phyloP scores from a whole-genome alignment of 208 protist genomes.

The Kentomonas sorsogonicus region DNA sequence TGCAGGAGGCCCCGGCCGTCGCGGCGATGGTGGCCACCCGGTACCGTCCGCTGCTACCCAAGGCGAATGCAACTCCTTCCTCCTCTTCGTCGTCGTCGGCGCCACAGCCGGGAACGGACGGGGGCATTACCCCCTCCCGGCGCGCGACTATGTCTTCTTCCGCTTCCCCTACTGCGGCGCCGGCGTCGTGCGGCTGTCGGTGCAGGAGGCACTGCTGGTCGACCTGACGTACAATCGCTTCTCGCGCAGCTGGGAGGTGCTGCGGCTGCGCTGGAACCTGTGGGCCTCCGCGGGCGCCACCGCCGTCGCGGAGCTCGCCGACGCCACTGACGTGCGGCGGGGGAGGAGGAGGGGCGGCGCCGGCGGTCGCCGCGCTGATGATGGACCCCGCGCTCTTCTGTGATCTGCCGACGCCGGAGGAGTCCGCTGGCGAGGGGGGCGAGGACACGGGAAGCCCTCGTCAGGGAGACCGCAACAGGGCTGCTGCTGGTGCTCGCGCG shows the following conservation, averaged over 20 bases:
- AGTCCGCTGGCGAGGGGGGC: too few relatives aligned
- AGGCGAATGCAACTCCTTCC: background rate
- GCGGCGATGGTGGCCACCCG: constrained; percentile 16
- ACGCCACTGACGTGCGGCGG: background rate
- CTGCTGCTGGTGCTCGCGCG: too few relatives aligned
- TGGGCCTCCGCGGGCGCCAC: constrained; percentile 13
- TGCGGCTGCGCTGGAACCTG: constrained; percentile 51
- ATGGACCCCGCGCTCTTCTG: background rate
- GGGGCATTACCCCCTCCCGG: too few relatives aligned
- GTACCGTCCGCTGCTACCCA: constrained; percentile 10
- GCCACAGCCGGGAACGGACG: background rate
- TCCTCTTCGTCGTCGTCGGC: background rate
- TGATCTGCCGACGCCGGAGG: background rate
- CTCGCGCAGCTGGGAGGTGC: constrained; percentile 30
- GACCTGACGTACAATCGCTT: constrained; percentile 61
- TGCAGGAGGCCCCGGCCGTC: constrained; percentile 45
- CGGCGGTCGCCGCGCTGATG: background rate
- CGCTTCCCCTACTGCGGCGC: constrained; percentile 14
- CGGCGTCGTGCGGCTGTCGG: constrained; percentile 45
- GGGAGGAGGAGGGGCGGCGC: background rate
- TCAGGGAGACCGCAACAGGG: too few relatives aligned
- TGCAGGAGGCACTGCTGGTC: constrained; percentile 48
- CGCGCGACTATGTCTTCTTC: constrained; percentile 25
- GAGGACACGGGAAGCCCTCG: too few relatives aligned
- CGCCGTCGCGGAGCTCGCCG: too few relatives aligned